Base-by-base conservation (phyloP, 2,329 filamentous ascomycete species). In the Aureobasidium pullulans region DNA sequence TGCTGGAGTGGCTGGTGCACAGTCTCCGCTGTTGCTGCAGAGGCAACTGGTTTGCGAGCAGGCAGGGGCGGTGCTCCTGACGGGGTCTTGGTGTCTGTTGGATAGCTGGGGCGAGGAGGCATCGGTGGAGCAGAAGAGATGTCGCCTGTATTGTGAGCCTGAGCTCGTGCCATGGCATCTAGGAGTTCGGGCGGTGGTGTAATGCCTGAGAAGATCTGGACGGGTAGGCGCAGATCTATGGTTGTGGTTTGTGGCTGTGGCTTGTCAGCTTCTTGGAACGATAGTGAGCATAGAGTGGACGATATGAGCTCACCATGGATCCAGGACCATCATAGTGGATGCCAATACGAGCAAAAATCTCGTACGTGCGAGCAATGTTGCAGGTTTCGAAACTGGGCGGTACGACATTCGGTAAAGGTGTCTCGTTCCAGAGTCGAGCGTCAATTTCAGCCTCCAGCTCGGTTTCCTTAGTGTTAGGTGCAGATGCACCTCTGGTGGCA, bases 131-230 rank as follows among this genome's bases (percentile, higher is more conserved):
- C 66, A 63, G 70, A 67, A 44, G 60, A 57, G 67, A 62, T 32
- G 61, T 60, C 46, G 61, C 63, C 53, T 64, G 53, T 16, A 64
- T 40, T 28, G 7, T 36, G 32, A 9, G 43, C 29, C 61, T 64
- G 49, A 63, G 63, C 46, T 61, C 66, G 59, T 43, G 62, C 72
- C 70, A 85, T 83, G 40, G 88, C 85, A 61, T 88, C 80, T 19
- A 96, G 76, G 6, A 97, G 84, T 49, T 87, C 84, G 23, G 83
- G 75, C 1, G 92, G 91, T 11, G 94, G 93, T 23, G 83, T 81
- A 64, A 97, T 91, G 65, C 94, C 94, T 1, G 92, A 96, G 72
- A 83, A 97, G 15, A 99, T 84, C 59, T 90, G 82, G 53, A 95
- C 81, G 36, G 86, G 84, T 67, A 97, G 86, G 62, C 87, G 82